Percentiles rank a stretch among this genome's conserved stretches.
These are phyloP conservation scores for Abrus precatorius DNA, from an alignment of 306 rosid genomes.

Conservation along the genomic window DNA sequence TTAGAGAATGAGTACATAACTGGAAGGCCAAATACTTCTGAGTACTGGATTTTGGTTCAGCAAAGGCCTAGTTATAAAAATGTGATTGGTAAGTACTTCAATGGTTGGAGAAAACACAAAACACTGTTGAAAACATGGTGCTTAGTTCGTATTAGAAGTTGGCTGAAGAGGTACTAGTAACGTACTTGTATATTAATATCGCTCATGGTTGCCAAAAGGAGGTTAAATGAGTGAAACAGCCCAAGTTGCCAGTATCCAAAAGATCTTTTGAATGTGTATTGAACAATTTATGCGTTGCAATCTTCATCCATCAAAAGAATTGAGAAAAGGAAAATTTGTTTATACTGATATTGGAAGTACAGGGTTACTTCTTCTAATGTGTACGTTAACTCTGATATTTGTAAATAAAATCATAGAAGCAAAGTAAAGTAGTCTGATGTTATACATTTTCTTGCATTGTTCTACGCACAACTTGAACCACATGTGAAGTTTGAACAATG, in stretches of 20 bases:
- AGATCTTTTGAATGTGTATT: slow-evolving; percentile 1
- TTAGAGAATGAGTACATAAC: slow-evolving; percentile 28
- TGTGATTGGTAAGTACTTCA: slow-evolving; percentile 25
- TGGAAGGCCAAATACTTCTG: slow-evolving; percentile 2
- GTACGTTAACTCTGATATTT: slow-evolving; percentile 5
- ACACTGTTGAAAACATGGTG: slow-evolving; percentile 17
- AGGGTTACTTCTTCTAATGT: slow-evolving; percentile 2
- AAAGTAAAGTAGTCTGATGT: too few relatives aligned
- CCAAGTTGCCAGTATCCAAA: background rate
- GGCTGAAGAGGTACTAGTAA: slow-evolving; percentile 5
- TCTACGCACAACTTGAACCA: too few relatives aligned
- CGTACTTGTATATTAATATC: background rate
- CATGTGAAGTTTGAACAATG: too few relatives aligned
- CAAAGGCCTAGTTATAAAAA: slow-evolving; percentile 20
- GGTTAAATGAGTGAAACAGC: background rate
- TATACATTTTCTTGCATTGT: too few relatives aligned
- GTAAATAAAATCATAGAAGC: background rate
- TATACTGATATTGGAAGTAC: background rate
- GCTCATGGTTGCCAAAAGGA: background rate
- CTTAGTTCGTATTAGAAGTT: slow-evolving; percentile 21
- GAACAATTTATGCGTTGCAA: slow-evolving; percentile 2
- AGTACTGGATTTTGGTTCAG: slow-evolving; percentile 27
- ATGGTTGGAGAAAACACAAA: slow-evolving; percentile 28
- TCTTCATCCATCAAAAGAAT: background rate
- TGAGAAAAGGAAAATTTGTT: background rate